Percentiles rank a stretch among this genome's conserved stretches.
phyloP scores from a whole-genome alignment of 257 asterid genomes.

The Asclepias syriaca region DNA sequence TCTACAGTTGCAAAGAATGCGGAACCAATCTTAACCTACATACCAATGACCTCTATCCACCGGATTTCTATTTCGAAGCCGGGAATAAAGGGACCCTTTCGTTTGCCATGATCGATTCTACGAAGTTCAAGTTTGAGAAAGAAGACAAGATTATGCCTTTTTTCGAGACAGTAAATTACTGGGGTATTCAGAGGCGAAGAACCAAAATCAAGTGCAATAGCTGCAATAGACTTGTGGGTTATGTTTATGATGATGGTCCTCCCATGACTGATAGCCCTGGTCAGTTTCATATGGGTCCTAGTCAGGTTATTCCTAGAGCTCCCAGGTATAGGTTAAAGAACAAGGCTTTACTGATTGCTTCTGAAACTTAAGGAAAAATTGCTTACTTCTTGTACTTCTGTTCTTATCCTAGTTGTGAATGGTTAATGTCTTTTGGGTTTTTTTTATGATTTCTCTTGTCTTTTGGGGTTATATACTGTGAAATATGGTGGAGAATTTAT shows the following conservation, averaged over 20 bases:
- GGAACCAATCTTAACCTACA: slow-evolving; percentile 67
- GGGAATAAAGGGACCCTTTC: slow-evolving; percentile 82
- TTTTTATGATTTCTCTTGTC: neutral
- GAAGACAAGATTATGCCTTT: slow-evolving; percentile 74
- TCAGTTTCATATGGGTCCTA: slow-evolving; percentile 83
- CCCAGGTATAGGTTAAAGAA: slow-evolving; percentile 81
- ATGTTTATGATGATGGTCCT: slow-evolving; percentile 85
- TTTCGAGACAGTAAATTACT: slow-evolving; percentile 74
- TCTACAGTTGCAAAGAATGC: slow-evolving; percentile 78
- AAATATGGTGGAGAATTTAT: neutral
- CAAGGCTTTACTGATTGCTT: slow-evolving; percentile 48
- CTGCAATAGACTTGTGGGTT: slow-evolving; percentile 64
- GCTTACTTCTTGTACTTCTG: neutral
- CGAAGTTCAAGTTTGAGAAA: slow-evolving; percentile 67
- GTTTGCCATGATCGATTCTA: slow-evolving; percentile 59
- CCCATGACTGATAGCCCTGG: slow-evolving; percentile 69
- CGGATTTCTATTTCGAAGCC: slow-evolving; percentile 86
- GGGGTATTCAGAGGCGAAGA: slow-evolving; percentile 89
- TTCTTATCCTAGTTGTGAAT: neutral
- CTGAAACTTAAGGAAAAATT: slow-evolving; percentile 34
- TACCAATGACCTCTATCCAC: slow-evolving; percentile 49
- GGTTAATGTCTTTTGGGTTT: neutral
- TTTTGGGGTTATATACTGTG: neutral
- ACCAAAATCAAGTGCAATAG: slow-evolving; percentile 67
- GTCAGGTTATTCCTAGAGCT: slow-evolving; percentile 80